phyloP scores from a whole-genome alignment of 2,329 filamentous ascomycete species.

The Bretziella fagacearum region DNA sequence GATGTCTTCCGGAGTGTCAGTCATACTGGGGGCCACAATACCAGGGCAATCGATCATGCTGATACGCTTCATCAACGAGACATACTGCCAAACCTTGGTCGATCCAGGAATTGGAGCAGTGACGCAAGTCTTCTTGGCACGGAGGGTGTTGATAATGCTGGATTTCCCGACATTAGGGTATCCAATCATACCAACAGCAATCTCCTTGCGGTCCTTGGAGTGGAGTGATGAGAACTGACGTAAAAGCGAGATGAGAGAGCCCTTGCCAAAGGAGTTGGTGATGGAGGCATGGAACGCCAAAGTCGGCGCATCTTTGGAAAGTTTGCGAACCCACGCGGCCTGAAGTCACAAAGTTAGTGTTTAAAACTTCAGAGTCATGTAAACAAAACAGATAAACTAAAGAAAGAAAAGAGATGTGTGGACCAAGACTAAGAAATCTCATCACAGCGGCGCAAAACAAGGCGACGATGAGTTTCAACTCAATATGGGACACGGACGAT shows the following conservation, averaged over 20 bases:
- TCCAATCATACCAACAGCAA: slow-evolving; percentile 71
- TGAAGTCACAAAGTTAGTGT: slow-evolving; percentile 24
- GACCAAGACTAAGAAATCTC: slow-evolving; percentile 96
- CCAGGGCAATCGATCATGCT: slow-evolving; percentile 88
- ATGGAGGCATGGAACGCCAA: slow-evolving; percentile 89
- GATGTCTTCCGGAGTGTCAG: slow-evolving; percentile 73
- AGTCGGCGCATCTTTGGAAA: slow-evolving; percentile 85
- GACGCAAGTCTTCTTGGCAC: slow-evolving; percentile 85
- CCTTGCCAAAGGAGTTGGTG: slow-evolving; percentile 93
- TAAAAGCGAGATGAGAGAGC: slow-evolving; percentile 77
- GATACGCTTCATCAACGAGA: slow-evolving; percentile 86
- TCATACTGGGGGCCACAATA: slow-evolving; percentile 76
- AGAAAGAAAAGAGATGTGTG: slow-evolving; percentile 41
- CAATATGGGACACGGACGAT: slow-evolving; percentile 69
- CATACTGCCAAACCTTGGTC: slow-evolving; percentile 96
- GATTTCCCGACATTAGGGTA: slow-evolving; percentile 85
- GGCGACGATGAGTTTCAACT: slow-evolving; percentile 82
- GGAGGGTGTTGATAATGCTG: slow-evolving; percentile 88
- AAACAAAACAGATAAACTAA: slow-evolving; percentile 15
- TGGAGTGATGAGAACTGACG: slow-evolving; percentile 87
- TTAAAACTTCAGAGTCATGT: not conserved
- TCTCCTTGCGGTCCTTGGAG: slow-evolving; percentile 68
- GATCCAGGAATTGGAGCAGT: slow-evolving; percentile 73
- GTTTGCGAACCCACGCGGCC: slow-evolving; percentile 79
- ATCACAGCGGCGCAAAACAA: slow-evolving; percentile 40